A percentile compares a stretch with the other conserved stretches of the same genome.
Conservation (phyloP, 768 basidiomycete genomes). For the Hysterangium stoloniferum region DNA sequence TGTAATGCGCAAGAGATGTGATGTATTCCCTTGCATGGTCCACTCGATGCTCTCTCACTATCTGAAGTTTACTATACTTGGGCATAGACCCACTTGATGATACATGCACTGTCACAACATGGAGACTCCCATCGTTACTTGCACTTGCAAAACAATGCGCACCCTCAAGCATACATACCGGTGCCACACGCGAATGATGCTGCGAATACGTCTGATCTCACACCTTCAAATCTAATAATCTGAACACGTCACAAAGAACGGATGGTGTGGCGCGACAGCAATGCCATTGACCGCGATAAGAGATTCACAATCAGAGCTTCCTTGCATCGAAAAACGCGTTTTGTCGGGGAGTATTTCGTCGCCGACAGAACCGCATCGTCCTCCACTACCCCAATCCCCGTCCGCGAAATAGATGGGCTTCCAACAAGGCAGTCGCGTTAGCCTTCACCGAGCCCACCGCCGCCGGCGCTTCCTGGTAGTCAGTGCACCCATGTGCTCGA, state of each 20-base stretch:
- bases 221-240: slow-evolving; percentile 32
- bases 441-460: slow-evolving; percentile 81
- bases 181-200: slow-evolving; percentile 60
- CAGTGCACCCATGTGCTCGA: slow-evolving; percentile 52
- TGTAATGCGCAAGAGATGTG: slow-evolving; percentile 73
- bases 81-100: slow-evolving; percentile 61
- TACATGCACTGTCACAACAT: slow-evolving; percentile 72
- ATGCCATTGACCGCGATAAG: slow-evolving; percentile 72
- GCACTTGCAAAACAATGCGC: slow-evolving; percentile 76
- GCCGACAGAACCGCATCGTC: slow-evolving; percentile 71
- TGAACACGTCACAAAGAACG: slow-evolving; percentile 57
- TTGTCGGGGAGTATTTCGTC: slow-evolving; percentile 66
- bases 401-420: slow-evolving; percentile 66
- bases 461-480: slow-evolving; percentile 81
- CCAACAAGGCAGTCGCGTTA: slow-evolving; percentile 76
- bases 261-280: slow-evolving; percentile 85
- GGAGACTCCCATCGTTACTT: slow-evolving; percentile 23
- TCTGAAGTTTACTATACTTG: slow-evolving; percentile 74
- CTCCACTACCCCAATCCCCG: slow-evolving; percentile 39
- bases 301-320: slow-evolving; percentile 85
- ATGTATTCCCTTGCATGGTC: slow-evolving; percentile 72
- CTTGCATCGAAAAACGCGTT: slow-evolving; percentile 51
- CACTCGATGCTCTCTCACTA: slow-evolving; percentile 73
- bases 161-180: slow-evolving; percentile 76
- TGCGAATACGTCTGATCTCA: slow-evolving; percentile 59